Evolutionary conservation across 495 filamentous ascomycete species (phyloP), one percentile per base, ranked within the genome.

Genomic region (Hyphodiscus hymeniophilus): DNA sequence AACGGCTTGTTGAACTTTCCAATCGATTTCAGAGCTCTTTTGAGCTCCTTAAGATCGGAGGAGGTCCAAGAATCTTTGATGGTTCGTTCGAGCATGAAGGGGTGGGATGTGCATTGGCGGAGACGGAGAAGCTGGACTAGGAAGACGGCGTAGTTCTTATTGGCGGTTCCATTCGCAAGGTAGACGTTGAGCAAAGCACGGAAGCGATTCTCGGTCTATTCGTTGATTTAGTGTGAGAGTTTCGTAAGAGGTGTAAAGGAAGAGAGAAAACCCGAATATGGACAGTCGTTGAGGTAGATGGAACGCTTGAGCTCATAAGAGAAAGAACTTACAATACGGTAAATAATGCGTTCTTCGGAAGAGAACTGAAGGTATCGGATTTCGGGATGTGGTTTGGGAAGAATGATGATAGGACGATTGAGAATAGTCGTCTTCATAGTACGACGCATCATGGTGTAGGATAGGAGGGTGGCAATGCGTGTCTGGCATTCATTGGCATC

Each of bases 341-440:
- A 78, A 1, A 77, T 65, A 0, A 69, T 42, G 0, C 60, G 68
- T n/a, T 53, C 50, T 47, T 70, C 52, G 0, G 18, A 13, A 12
- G 69, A 59, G 30, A 59, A 59, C 8, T 46, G 5, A 16, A 59
- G 21, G 34, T 46, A 52, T 23, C 32, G 3, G 22, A 55, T 36
- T 10, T 45, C 28, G 0, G 51, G 56, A 18, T 72, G 56, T 12
- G 52, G 57, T 1, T 59, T 48, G 0, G 82, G 82, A 0, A 85
- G 63, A 3, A 66, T 66, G 3, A 87, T 49, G 3, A 87, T 67
- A 0, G 77, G 75, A 1, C 63, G 57, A 15, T 69, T 65, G 44
- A 85, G 72, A 17, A 85, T 60, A 0, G 60, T 61, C 32, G 76
- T 75, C 0, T 56, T 46, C 56, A 76, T 70, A 0, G 74, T 79